These are phyloP conservation scores for Boletus reticuloceps DNA, from an alignment of 768 basidiomycete species.

Conservation along the genomic window DNA sequence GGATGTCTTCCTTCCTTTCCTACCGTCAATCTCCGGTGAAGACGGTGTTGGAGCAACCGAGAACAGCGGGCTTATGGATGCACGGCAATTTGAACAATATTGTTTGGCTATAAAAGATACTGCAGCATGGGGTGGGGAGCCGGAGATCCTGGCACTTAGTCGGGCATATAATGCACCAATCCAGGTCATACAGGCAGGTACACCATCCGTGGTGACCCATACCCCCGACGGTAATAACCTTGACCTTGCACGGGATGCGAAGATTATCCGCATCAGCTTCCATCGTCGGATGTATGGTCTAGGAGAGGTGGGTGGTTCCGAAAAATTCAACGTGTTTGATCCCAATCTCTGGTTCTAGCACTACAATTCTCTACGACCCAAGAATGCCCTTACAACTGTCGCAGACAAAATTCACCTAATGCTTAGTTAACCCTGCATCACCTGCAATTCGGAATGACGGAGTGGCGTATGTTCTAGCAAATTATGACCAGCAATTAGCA, in stretches of 20 bases:
- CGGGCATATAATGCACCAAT: conserved; percentile 81
- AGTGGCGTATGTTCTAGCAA: background rate
- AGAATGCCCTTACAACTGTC: conserved; percentile 27
- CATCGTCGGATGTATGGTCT: conserved; percentile 93
- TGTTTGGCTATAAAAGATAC: conserved; percentile 78
- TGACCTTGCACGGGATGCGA: conserved; percentile 29
- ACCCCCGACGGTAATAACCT: conserved; percentile 45
- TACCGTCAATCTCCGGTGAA: conserved; percentile 72
- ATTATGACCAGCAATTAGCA: background rate
- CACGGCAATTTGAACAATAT: conserved; percentile 64
- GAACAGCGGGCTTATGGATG: conserved; percentile 66
- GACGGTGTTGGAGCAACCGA: conserved; percentile 62
- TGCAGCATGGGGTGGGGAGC: conserved; percentile 96
- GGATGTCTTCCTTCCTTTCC: conserved; percentile 91
- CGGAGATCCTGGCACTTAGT: conserved; percentile 90
- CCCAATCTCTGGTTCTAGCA: conserved; percentile 49
- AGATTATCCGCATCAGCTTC: conserved; percentile 77
- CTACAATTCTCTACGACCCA: conserved; percentile 82
- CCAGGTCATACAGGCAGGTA: conserved; percentile 83
- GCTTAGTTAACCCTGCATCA: conserved; percentile 20
- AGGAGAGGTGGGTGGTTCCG: conserved; percentile 70
- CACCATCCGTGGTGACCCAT: conserved; percentile 83
- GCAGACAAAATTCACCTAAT: conserved; percentile 32
- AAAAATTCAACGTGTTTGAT: background rate
- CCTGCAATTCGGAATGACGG: no score